phyloP scores from a whole-genome alignment of 345 rosid species.

The Schrenkiella parvula region DNA sequence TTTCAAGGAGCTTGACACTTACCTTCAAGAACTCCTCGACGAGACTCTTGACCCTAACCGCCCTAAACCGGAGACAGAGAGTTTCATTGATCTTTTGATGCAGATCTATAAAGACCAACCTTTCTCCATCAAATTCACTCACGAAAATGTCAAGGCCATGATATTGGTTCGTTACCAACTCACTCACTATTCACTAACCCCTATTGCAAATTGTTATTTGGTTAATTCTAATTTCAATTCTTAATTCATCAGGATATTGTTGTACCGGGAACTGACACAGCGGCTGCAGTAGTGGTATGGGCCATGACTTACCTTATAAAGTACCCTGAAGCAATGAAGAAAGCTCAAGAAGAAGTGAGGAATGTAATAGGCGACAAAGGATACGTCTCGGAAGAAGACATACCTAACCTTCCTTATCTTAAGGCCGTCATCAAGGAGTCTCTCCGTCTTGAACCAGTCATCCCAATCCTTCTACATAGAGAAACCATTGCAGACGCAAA shows the following conservation, averaged over 20 bases:
- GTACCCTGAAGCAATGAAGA: constrained; percentile 35
- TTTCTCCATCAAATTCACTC: constrained; percentile 29
- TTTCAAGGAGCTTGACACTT: constrained; percentile 32
- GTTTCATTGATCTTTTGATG: constrained; percentile 33
- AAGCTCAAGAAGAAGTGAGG: constrained; percentile 35
- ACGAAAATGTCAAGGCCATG: constrained; percentile 38
- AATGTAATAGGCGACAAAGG: constrained; percentile 25
- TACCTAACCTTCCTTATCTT: constrained; percentile 29
- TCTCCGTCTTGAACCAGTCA: constrained; percentile 32
- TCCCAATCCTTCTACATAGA: constrained; percentile 30
- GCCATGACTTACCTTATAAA: constrained; percentile 39
- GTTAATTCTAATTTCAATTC: background rate
- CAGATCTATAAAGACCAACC: constrained; percentile 29
- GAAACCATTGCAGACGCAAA: constrained; percentile 29
- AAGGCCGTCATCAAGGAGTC: constrained; percentile 28
- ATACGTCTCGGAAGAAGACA: constrained; percentile 32
- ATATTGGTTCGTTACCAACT: constrained; percentile 25
- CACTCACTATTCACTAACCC: background rate
- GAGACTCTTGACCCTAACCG: constrained; percentile 37
- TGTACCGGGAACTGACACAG: constrained; percentile 36
- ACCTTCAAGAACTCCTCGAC: constrained; percentile 37
- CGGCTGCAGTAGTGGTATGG: constrained; percentile 39
- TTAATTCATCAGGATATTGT: constrained; percentile 29
- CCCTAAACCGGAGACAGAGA: constrained; percentile 34
- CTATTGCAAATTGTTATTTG: background rate